These are phyloP conservation scores for Metschnikowia cerradonensis DNA, from an alignment of 805 yeast species.

Conservation along the genomic window DNA sequence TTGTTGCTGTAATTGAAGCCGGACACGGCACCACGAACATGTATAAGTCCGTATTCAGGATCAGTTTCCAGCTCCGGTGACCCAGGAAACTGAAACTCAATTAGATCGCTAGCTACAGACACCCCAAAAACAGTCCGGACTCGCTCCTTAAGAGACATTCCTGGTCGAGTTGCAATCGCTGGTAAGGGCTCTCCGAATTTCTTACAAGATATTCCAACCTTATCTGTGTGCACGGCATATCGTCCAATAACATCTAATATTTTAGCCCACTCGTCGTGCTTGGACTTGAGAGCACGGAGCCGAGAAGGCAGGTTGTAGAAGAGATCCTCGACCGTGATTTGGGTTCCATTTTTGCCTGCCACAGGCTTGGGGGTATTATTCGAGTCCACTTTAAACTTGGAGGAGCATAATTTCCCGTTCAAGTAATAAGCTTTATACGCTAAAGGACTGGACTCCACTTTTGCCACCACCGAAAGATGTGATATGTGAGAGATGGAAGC, in stretches of 20 bases:
- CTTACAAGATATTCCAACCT: conserved; percentile 75
- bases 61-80: background rate
- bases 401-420: conserved; percentile 57
- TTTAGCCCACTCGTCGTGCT: conserved; percentile 69
- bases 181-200: conserved; percentile 72
- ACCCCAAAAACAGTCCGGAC: conserved; percentile 73
- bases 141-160: conserved; percentile 54
- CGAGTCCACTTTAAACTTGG: conserved; percentile 33
- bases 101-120: conserved; percentile 58
- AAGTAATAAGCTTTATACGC: conserved; percentile 71
- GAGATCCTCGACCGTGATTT: conserved; percentile 77
- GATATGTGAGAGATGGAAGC: conserved; percentile 92
- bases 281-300: conserved; percentile 56
- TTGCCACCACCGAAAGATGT: conserved; percentile 75
- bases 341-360: conserved; percentile 89
- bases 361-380: conserved; percentile 56
- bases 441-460: conserved; percentile 52
- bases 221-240: conserved; percentile 70
- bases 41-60: conserved; percentile 44
- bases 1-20: conserved; percentile 68
- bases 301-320: conserved; percentile 87
- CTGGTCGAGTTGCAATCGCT: conserved; percentile 56
- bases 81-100: conserved; percentile 39
- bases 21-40: conserved; percentile 59
- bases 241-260: conserved; percentile 80